Evolutionary conservation across 352 stramenopile species (phyloP).

Genomic region (Globisporangium barbulae): DNA sequence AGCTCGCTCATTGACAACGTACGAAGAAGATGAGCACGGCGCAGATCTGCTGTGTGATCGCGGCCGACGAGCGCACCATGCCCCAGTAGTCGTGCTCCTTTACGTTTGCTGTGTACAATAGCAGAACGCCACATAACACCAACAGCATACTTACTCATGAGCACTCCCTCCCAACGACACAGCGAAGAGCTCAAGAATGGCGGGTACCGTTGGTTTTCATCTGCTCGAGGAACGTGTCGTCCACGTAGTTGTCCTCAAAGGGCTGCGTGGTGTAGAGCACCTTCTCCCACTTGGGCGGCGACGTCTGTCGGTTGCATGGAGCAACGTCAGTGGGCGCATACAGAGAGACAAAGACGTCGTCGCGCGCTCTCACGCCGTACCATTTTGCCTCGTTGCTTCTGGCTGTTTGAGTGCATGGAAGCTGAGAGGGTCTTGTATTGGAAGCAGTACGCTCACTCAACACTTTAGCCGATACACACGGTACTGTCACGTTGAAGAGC

Average conservation of each 20-base stretch:
- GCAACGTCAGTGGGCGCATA: not conserved
- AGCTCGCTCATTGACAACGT: constrained; percentile 11
- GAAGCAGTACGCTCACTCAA: not conserved
- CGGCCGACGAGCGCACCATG: constrained; percentile 80
- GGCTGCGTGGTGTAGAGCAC: constrained; percentile 86
- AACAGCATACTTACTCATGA: not conserved
- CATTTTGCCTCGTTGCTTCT: constrained; percentile 1
- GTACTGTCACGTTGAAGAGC: not conserved
- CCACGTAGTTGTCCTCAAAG: constrained; percentile 90
- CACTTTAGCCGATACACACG: not conserved
- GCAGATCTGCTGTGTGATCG: constrained; percentile 88
- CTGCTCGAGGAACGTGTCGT: constrained; percentile 87
- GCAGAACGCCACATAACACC: not conserved
- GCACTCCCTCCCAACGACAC: not conserved
- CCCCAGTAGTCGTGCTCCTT: constrained; percentile 78
- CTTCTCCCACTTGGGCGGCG: constrained; percentile 61
- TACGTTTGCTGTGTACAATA: constrained; percentile 55
- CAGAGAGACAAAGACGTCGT: not conserved
- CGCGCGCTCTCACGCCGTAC: not conserved
- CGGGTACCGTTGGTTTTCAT: constrained; percentile 84
- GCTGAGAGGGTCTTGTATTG: not conserved
- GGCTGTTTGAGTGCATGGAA: not conserved
- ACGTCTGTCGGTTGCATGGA: not conserved
- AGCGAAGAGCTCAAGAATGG: not conserved
- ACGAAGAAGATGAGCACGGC: constrained; percentile 89